phyloP scores from a whole-genome alignment of 2,329 filamentous ascomycete genomes.

The Fusarium ambrosium region DNA sequence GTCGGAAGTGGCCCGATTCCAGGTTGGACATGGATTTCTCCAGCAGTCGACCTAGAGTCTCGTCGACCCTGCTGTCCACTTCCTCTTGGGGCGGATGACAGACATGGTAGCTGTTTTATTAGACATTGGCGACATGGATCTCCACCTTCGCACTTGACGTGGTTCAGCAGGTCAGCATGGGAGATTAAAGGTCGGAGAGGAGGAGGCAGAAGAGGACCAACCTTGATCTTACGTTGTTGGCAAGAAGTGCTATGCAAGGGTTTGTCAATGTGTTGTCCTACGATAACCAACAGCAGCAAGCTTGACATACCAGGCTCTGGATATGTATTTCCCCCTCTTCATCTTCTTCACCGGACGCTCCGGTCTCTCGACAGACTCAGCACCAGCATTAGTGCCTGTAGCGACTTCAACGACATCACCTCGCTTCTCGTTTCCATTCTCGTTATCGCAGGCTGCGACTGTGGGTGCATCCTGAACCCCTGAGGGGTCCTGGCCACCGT shows the following conservation, averaged over 20 bases:
- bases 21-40: neutral
- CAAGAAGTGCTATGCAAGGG: slow-evolving; percentile 28
- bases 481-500: neutral
- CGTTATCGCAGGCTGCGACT: neutral
- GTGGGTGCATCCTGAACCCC: neutral
- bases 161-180: neutral
- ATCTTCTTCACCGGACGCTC: slow-evolving; percentile 31
- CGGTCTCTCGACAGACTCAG: slow-evolving; percentile 3
- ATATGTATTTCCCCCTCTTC: slow-evolving; percentile 39
- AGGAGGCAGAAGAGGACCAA: neutral
- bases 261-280: neutral
- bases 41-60: neutral
- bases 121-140: slow-evolving; percentile 33
- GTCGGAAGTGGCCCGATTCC: neutral
- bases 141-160: slow-evolving; percentile 30
- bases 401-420: neutral
- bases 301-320: slow-evolving; percentile 30
- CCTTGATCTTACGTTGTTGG: slow-evolving; percentile 38
- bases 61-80: slow-evolving; percentile 13
- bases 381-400: neutral
- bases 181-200: too few relatives aligned
- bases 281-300: neutral
- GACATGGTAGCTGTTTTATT: slow-evolving; percentile 24
- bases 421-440: slow-evolving; percentile 6
- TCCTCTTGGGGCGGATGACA: slow-evolving; percentile 20